phyloP scores from a whole-genome alignment of 257 asterid genomes.

The Salvia miltiorrhiza region DNA sequence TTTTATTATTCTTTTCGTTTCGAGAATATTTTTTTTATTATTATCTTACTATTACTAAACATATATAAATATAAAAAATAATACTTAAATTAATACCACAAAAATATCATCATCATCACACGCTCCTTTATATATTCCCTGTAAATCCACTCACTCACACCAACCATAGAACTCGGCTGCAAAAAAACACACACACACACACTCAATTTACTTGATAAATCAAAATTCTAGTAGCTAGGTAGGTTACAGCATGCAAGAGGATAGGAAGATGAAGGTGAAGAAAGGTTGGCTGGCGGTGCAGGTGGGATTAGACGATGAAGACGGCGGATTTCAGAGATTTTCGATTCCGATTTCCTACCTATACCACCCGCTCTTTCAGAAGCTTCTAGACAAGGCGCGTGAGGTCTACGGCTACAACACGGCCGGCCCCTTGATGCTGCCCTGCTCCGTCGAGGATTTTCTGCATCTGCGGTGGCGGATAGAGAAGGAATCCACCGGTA shows the following conservation, averaged over 20 bases:
- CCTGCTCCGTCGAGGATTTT: conserved; percentile 48
- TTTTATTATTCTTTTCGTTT: neutral
- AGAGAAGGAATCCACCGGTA: conserved; percentile 25
- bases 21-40: neutral
- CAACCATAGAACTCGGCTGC: neutral
- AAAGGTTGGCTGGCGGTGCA: conserved; percentile 47
- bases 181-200: neutral
- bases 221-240: no score
- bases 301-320: conserved; percentile 43
- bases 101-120: conserved; percentile 9
- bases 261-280: conserved; percentile 41
- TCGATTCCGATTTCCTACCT: conserved; percentile 38
- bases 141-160: neutral
- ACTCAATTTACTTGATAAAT: no score
- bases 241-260: conserved; percentile 14
- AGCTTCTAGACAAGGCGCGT: conserved; percentile 38
- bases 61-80: neutral
- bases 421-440: conserved; percentile 36
- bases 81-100: no score
- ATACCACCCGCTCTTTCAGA: conserved; percentile 36
- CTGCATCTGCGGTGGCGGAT: conserved; percentile 39
- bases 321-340: conserved; percentile 28
- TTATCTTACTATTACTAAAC: neutral
- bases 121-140: conserved; percentile 20
- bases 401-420: conserved; percentile 39